Conservation (phyloP, 805 yeast species). For the Saccharomyces jurei region DNA sequence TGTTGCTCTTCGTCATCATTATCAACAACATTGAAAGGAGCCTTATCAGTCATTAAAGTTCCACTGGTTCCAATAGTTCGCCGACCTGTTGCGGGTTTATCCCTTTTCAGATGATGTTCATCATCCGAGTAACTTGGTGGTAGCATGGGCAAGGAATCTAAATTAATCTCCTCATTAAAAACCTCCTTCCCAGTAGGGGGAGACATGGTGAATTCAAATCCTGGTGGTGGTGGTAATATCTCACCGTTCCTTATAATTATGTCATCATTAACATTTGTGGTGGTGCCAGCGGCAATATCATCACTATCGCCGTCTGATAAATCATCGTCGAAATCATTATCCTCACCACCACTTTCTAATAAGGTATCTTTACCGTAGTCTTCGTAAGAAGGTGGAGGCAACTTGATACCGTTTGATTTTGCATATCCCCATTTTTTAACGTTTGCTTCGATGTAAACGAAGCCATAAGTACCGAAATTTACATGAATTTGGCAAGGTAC, state of each 20-base stretch:
- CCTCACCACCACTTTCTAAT: conserved; percentile 53
- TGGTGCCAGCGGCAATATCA: neutral
- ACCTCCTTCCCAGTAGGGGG: conserved; percentile 6
- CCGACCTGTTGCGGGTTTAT: neutral
- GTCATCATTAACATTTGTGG: neutral
- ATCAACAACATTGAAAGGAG: neutral
- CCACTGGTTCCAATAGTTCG: neutral
- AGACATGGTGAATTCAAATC: conserved; percentile 29
- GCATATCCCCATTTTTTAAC: conserved; percentile 95
- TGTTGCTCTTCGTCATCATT: neutral
- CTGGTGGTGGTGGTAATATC: conserved; percentile 32
- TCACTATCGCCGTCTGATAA: conserved; percentile 19
- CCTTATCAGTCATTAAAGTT: neutral
- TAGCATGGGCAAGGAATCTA: conserved; percentile 30
- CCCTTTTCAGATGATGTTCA: neutral
- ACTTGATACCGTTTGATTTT: conserved; percentile 77
- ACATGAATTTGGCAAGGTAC: conserved; percentile 78
- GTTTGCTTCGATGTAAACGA: conserved; percentile 83
- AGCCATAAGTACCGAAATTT: conserved; percentile 83
- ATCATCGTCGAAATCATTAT: conserved; percentile 35
- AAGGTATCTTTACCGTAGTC: conserved; percentile 70
- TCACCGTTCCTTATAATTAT: conserved; percentile 17
- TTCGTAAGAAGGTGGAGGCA: conserved; percentile 92
- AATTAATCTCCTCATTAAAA: conserved; percentile 26
- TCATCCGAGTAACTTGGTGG: conserved; percentile 34